Percentiles rank a stretch among this genome's conserved stretches.
Evolutionary conservation across 257 asterid genomes (phyloP).

Genomic region (Vinca minor): DNA sequence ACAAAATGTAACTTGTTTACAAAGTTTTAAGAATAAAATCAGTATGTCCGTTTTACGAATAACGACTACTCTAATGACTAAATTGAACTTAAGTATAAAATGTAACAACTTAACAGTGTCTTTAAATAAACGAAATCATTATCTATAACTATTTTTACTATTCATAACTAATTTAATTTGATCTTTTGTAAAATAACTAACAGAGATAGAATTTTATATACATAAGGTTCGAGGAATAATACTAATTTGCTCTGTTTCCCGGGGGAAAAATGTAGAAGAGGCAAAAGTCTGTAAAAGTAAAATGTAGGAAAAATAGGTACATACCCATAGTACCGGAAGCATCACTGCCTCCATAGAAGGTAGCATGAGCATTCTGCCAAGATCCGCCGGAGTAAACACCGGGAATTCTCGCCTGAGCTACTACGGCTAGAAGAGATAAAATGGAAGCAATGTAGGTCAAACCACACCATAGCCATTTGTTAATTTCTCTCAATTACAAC

Average conservation of each 20-base stretch:
- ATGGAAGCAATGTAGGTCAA: conserved; percentile 32
- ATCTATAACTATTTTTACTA: too few species aligned
- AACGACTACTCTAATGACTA: too few species aligned
- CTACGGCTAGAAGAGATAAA: conserved; percentile 14
- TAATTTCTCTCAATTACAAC: conserved; percentile 13
- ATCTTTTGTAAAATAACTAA: too few species aligned
- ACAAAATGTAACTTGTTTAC: not conserved
- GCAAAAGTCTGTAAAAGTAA: not conserved
- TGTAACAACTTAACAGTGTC: too few species aligned
- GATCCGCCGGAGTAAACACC: conserved; percentile 58
- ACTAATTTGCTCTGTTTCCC: not conserved
- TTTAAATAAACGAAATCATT: too few species aligned
- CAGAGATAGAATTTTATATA: too few species aligned
- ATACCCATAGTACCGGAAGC: conserved; percentile 94
- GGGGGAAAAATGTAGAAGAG: not conserved
- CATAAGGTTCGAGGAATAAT: too few species aligned
- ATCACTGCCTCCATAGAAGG: conserved; percentile 82
- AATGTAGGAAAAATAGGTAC: not conserved
- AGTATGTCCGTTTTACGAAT: too few species aligned
- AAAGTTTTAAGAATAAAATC: too few species aligned
- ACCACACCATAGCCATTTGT: conserved; percentile 36
- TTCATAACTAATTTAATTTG: too few species aligned
- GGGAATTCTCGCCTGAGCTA: conserved; percentile 45
- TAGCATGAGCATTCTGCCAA: conserved; percentile 75
- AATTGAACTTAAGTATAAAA: too few species aligned